Conservation (phyloP, 75 land plant genomes). For the Cryptomeria japonica region DNA sequence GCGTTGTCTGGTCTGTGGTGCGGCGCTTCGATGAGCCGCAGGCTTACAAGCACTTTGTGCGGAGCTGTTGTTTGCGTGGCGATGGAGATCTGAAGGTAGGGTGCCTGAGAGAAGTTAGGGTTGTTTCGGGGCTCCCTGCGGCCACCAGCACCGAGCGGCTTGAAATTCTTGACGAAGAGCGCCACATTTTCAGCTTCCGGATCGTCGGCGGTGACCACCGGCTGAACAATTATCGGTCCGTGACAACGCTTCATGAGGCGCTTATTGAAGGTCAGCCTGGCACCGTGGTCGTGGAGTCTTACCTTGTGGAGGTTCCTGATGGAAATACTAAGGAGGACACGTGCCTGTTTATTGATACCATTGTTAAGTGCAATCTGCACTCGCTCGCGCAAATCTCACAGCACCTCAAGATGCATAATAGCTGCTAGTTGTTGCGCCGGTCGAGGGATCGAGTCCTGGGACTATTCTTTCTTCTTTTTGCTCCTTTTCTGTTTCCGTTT, state of each 20-base stretch:
- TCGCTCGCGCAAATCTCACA: conserved; percentile 18
- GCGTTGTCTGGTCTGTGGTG: conserved; percentile 31
- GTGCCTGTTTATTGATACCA: conserved; percentile 39
- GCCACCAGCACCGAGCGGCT: conserved; percentile 25
- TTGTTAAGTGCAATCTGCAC: conserved; percentile 41
- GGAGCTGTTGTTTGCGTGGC: conserved; percentile 21
- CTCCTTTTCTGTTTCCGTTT: not conserved
- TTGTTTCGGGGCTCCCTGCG: conserved; percentile 22
- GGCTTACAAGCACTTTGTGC: conserved; percentile 25
- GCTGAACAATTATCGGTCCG: conserved; percentile 32
- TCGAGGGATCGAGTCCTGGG: not conserved
- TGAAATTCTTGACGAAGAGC: conserved; percentile 22
- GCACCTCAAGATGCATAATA: not conserved
- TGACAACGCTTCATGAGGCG: conserved; percentile 37
- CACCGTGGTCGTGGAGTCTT: conserved; percentile 41
- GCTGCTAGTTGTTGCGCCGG: not conserved
- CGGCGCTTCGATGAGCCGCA: conserved; percentile 34
- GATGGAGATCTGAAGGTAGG: conserved; percentile 20
- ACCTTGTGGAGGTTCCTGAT: conserved; percentile 39
- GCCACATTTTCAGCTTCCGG: conserved; percentile 19
- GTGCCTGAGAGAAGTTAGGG: conserved; percentile 12
- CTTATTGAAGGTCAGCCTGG: not conserved
- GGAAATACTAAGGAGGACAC: conserved; percentile 48
- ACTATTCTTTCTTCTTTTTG: not conserved
- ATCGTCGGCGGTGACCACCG: conserved; percentile 23